Base-by-base conservation (phyloP, 176 grass and related monocot species). In the Oryza glumipatula region DNA sequence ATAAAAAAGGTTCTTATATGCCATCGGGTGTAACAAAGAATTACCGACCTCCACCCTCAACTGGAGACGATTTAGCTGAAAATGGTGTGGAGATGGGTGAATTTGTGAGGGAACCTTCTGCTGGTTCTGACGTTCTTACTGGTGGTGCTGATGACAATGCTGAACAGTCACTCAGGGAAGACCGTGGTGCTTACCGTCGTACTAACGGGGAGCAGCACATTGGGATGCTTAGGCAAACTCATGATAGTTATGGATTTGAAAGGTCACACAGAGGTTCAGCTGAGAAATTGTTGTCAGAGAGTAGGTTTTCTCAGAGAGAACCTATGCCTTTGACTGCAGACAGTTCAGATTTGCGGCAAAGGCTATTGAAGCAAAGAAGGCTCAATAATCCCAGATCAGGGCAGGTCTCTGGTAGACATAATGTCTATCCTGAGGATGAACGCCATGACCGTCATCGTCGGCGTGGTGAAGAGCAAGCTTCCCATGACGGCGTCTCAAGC, bases 341-440 rank as follows among this genome's bases (percentile, higher is more conserved):
- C 14, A 71, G 71, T 43, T 91, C 83, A 9, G 89, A 94, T 75
- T 70, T 94, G 68, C 89, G 89, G 46, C 89, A 94, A 68, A 81
- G 67, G 73, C 84, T 94, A 86, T 74, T 87, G 72, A 90, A 95
- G 65, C 87, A 77, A 80, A 88, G 90, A 86, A 86, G 76, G 74
- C 79, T 84, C 30, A 81, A 65, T 84, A 41, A 82, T 66, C 41
- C 71, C 44, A 72, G 82, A 77, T 46, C 36, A 0, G 33, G 64
- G 4, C 22, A 63, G 24, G 70, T 61, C 44, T 58, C 74, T 2
- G 70, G 80, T 68, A 82, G 65, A 64, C 75, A 39, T 78, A 70
- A 68, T 38, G 15, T 28, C 23, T 77, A 83, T 83, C 32, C 32
- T 77, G 93, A 90, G 74, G 79, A 80, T 64, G 80, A 76, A 48